Conservation (phyloP, 176 grass and related monocot genomes). For the Phoenix dactylifera region DNA sequence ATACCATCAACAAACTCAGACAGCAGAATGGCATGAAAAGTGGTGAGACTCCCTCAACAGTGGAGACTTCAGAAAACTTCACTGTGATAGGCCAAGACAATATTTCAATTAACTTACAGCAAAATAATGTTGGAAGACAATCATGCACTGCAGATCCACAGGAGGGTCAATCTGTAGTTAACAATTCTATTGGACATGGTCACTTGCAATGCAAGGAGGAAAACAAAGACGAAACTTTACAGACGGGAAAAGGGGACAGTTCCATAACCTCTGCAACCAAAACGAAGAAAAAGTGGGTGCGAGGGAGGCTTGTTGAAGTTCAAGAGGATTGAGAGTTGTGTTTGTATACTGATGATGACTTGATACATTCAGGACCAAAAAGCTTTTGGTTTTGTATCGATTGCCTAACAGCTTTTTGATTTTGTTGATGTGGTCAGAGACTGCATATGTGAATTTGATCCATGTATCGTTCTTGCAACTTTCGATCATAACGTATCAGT, state of each 20-base stretch:
- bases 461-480: no score
- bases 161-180: slow-evolving; percentile 10
- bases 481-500: no score
- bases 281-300: slow-evolving; percentile 47
- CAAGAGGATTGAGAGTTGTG: slow-evolving; percentile 9
- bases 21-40: slow-evolving; percentile 1
- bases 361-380: no score
- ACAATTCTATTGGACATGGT: slow-evolving; percentile 12
- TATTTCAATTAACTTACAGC: slow-evolving; percentile 12
- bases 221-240: neutral
- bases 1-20: slow-evolving; percentile 25
- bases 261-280: slow-evolving; percentile 14
- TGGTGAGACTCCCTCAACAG: slow-evolving; percentile 18
- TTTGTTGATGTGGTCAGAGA: no score
- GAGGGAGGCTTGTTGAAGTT: slow-evolving; percentile 47
- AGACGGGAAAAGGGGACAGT: slow-evolving; percentile 7
- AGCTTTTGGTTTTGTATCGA: no score
- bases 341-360: no score
- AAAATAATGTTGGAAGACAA: slow-evolving; percentile 25
- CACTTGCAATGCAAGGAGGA: neutral
- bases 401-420: no score
- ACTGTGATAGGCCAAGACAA: slow-evolving; percentile 31
- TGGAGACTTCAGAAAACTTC: slow-evolving; percentile 23
- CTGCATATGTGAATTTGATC: no score
- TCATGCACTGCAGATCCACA: slow-evolving; percentile 12